Evolutionary conservation across 1,139 yeast genomes (phyloP).

Genomic region (Lodderomyces elongisporus): DNA sequence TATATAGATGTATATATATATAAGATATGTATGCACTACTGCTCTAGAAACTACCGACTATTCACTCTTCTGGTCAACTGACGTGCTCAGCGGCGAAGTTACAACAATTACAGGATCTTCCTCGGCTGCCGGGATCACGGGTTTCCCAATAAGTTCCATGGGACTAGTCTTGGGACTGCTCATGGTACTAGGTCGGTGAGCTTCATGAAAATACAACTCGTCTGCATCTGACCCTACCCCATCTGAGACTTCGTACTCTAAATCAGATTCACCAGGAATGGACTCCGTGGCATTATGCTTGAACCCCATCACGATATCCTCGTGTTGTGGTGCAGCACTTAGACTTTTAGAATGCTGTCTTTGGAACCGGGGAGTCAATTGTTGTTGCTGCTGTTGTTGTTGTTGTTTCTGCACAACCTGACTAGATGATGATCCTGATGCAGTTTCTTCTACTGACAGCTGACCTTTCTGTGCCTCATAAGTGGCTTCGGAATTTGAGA

Average conservation of each 20-base stretch:
- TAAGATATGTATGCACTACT: too few species aligned
- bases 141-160: too few species aligned
- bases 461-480: neutral
- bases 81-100: too few species aligned
- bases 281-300: conserved; percentile 19
- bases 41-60: too few species aligned
- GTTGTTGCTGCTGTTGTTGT: conserved; percentile 1
- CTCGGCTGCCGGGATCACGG: too few species aligned
- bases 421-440: neutral
- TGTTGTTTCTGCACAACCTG: neutral
- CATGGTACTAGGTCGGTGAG: too few species aligned
- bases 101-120: too few species aligned
- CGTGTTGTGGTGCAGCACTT: conserved; percentile 7
- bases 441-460: neutral
- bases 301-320: conserved; percentile 26
- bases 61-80: too few species aligned
- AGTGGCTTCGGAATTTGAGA: neutral
- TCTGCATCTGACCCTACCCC: conserved; percentile 15
- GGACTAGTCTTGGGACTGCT: too few species aligned
- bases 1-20: too few species aligned
- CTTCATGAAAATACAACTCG: conserved; percentile 11
- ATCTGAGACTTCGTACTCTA: conserved; percentile 28
- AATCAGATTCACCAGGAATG: conserved; percentile 25
- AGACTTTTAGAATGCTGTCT: conserved; percentile 9
- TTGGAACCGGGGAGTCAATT: conserved; percentile 3